phyloP scores from a whole-genome alignment of 805 yeast species.

The Myxozyma geophila region DNA sequence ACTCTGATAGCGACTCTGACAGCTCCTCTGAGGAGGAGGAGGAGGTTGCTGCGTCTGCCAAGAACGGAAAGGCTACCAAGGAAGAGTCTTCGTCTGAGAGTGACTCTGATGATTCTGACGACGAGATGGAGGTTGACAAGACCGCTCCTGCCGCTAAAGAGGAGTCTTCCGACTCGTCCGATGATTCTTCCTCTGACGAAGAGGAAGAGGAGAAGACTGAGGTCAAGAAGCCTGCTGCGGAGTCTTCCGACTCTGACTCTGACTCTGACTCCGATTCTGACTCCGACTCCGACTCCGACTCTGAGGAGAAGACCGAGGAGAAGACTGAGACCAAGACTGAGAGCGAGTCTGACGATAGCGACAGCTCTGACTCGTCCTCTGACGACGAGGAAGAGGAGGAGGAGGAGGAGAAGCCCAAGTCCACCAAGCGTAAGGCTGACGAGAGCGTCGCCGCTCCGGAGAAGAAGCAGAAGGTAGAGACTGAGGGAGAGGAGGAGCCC shows the following conservation, averaged over 20 bases:
- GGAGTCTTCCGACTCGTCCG: conserved; percentile 35
- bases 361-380: conserved; percentile 37
- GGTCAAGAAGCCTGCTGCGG: conserved; percentile 39
- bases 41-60: conserved; percentile 39
- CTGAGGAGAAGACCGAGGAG: conserved; percentile 43
- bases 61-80: conserved; percentile 26
- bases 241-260: conserved; percentile 39
- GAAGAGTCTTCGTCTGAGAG: conserved; percentile 41
- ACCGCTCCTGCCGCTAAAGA: conserved; percentile 21
- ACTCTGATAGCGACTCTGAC: conserved; percentile 41
- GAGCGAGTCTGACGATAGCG: conserved; percentile 28
- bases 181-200: conserved; percentile 44
- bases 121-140: conserved; percentile 24
- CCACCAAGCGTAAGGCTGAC: conserved; percentile 50
- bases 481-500: conserved; percentile 57
- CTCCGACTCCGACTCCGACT: conserved; percentile 44
- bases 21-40: conserved; percentile 40
- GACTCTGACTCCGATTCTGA: conserved; percentile 43
- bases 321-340: conserved; percentile 37
- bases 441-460: conserved; percentile 46
- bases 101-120: conserved; percentile 31
- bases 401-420: conserved; percentile 38
- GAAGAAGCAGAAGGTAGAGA: conserved; percentile 58
- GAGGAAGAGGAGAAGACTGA: conserved; percentile 46
- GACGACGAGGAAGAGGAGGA: conserved; percentile 47